Evolutionary conservation across 441 rosid species (phyloP), one percentile per base, ranked within the genome.

Genomic region (Gossypium aridum): DNA sequence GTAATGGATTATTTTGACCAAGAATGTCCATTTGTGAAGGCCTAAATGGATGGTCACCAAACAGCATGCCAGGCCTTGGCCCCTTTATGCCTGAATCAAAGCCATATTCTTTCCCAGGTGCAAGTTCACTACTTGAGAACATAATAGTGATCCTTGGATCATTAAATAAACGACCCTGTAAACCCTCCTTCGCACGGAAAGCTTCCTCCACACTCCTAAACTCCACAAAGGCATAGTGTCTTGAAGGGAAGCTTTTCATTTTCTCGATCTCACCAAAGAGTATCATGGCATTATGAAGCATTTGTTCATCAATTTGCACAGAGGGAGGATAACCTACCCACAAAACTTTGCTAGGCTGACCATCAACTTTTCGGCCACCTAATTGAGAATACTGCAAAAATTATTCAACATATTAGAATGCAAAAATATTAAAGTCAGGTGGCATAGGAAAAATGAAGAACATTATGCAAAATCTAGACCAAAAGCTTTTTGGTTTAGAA

Each of bases 261-360:
- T 90, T 90, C 88, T 92, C 98, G 81, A 96, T 96, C 88, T 96
- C 99, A 34, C 99, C 99, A 79, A 92, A 96, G 75, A 93, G 88
- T 78, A 96, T 96, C 98, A 93, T 89, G 26, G 93, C 92, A 86
- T 96, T 96, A 80, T 92, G 97, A 75, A 96, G 89, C 97, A 89
- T 91, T 75, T 90, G 96, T 67, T 96, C 98, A 80, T 91, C 97
- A 31, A 96, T 89, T 84, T 85, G 96, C 72, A 91, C 84, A 56
- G 94, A 83, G 75, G 98, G 97, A 73, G 99, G 99, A 81, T 96
- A 96, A 0, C 98, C 98, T 75, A 96, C 80, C 96, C 96, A 88
- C 77, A 96, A 76, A 72, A 92, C 85, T 6, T 91, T 92, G 84
- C 97, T 93, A 31, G 96, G 97, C 53, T 83, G 94, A 43, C 86